Percentiles rank a stretch among this genome's conserved stretches.
Conservation (phyloP, 495 filamentous ascomycete genomes). For the Bryoglossum gracile region DNA sequence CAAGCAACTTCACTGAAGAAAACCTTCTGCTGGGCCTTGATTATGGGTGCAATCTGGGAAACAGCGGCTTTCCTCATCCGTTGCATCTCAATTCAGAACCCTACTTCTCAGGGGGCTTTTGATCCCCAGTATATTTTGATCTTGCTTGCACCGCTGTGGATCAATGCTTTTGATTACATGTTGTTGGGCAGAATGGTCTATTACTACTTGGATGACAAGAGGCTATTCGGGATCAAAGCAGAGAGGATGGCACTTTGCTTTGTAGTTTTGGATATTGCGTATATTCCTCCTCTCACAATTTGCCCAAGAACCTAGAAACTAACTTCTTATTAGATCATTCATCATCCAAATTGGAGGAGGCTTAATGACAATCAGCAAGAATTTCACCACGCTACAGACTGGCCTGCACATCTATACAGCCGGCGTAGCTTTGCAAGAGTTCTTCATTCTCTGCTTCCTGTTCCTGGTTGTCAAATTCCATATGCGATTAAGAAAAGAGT, state of each 20-base stretch:
- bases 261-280: constrained; percentile 51
- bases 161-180: constrained; percentile 66
- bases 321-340: constrained; percentile 14
- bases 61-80: constrained; percentile 29
- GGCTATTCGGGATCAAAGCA: constrained; percentile 43
- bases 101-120: constrained; percentile 27
- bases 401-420: constrained; percentile 44
- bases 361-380: constrained; percentile 15
- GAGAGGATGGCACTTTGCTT: constrained; percentile 44
- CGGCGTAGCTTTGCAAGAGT: constrained; percentile 42
- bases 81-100: constrained; percentile 30
- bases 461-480: constrained; percentile 32
- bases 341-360: constrained; percentile 19
- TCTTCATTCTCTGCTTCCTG: constrained; percentile 40
- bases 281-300: not conserved
- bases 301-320: not conserved
- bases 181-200: constrained; percentile 53
- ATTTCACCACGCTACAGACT: constrained; percentile 9
- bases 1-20: constrained; percentile 28
- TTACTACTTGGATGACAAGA: constrained; percentile 42
- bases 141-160: constrained; percentile 41
- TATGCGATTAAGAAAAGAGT: constrained; percentile 18
- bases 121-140: constrained; percentile 29
- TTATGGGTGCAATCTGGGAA: constrained; percentile 36
- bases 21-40: constrained; percentile 47